Conservation (phyloP, 805 yeast species). For the Sugiyamaella qingdaonensis region DNA sequence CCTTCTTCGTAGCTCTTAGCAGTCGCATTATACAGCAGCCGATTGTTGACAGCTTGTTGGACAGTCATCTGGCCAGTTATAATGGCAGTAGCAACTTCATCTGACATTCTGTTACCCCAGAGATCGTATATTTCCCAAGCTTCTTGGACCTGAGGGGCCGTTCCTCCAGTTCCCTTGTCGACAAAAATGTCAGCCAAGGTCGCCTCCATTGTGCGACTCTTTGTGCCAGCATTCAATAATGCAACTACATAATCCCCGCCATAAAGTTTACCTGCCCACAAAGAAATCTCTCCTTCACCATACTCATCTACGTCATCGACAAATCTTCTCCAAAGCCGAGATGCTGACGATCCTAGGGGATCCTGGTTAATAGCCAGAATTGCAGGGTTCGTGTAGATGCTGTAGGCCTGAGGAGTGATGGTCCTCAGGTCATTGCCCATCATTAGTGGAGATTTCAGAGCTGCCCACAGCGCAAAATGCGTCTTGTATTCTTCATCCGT, state of each 20-base stretch:
- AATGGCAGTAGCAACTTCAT: conserved; percentile 7
- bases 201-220: conserved; percentile 7
- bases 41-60: neutral
- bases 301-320: conserved; percentile 13
- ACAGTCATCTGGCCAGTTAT: conserved; percentile 5
- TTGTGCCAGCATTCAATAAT: conserved; percentile 16
- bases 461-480: conserved; percentile 33
- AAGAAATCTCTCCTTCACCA: conserved; percentile 14
- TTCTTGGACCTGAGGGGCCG: conserved; percentile 9
- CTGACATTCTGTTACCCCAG: conserved; percentile 16
- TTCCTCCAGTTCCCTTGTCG: conserved; percentile 13
- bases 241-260: conserved; percentile 18
- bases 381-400: conserved; percentile 23
- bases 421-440: conserved; percentile 29
- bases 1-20: conserved; percentile 18
- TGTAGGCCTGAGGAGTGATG: conserved; percentile 23
- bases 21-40: conserved; percentile 13
- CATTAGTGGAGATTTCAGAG: conserved; percentile 31
- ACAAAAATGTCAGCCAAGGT: conserved; percentile 16
- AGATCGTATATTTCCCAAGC: conserved; percentile 19
- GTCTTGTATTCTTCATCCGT: conserved; percentile 31
- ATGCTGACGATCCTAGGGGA: conserved; percentile 22
- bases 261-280: conserved; percentile 17
- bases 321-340: conserved; percentile 14
- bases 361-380: conserved; percentile 30